A percentile compares a stretch with the other conserved stretches of the same genome.
Evolutionary conservation across 2,329 filamentous ascomycete genomes (phyloP).

Genomic region (Hortaea werneckii): DNA sequence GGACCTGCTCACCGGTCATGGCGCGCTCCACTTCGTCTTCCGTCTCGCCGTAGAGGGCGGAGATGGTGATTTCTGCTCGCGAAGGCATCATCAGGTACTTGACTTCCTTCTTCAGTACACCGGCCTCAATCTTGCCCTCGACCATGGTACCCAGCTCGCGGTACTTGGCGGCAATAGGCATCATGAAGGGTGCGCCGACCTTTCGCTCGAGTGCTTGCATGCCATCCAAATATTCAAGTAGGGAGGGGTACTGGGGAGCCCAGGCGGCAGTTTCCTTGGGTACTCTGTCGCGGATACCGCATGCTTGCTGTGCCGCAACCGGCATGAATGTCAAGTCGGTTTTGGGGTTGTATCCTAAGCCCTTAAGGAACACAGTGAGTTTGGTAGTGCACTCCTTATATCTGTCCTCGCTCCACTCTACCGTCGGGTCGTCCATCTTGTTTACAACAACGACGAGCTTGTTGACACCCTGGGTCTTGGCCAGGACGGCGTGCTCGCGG

Average conservation of each 20-base stretch:
- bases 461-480: slow-evolving; percentile 96
- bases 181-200: slow-evolving; percentile 97
- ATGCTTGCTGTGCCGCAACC: slow-evolving; percentile 75
- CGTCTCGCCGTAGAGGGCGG: slow-evolving; percentile 86
- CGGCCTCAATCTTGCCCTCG: slow-evolving; percentile 93
- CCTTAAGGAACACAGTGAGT: slow-evolving; percentile 78
- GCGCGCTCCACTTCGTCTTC: slow-evolving; percentile 80
- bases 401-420: slow-evolving; percentile 87
- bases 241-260: slow-evolving; percentile 71
- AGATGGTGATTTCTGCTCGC: slow-evolving; percentile 66
- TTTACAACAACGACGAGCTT: slow-evolving; percentile 92
- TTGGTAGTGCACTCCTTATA: slow-evolving; percentile 92
- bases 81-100: slow-evolving; percentile 93
- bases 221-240: slow-evolving; percentile 88
- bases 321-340: slow-evolving; percentile 92
- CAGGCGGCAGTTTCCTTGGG: slow-evolving; percentile 66
- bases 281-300: slow-evolving; percentile 82
- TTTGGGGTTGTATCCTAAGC: slow-evolving; percentile 88
- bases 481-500: slow-evolving; percentile 92
- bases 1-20: slow-evolving; percentile 89
- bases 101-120: slow-evolving; percentile 83
- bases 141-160: slow-evolving; percentile 95
- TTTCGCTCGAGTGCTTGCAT: slow-evolving; percentile 93
- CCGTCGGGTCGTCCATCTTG: slow-evolving; percentile 98
- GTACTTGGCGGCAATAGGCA: slow-evolving; percentile 94